These are phyloP conservation scores for Sporothrix brasiliensis DNA, from an alignment of 2,329 filamentous ascomycete species.

Conservation along the genomic window DNA sequence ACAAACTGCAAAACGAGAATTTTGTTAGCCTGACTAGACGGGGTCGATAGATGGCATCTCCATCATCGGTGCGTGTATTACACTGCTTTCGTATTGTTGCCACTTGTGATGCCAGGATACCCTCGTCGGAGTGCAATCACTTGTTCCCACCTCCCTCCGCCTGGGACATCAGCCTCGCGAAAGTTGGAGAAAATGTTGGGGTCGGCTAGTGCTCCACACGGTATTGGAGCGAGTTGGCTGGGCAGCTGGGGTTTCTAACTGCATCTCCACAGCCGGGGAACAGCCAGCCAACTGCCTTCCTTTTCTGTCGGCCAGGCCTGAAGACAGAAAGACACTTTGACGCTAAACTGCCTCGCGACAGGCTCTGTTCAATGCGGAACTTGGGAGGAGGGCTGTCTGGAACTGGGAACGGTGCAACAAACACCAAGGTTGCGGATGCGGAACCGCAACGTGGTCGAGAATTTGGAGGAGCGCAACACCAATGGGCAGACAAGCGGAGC, in stretches of 20 bases:
- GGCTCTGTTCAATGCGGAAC: conserved; percentile 14
- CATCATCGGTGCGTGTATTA: neutral
- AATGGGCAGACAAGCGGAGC: neutral
- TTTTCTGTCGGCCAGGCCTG: neutral
- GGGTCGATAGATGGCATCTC: too few relatives aligned
- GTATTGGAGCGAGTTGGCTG: neutral
- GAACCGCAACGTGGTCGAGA: conserved; percentile 27
- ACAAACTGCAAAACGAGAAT: neutral
- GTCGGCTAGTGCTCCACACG: neutral
- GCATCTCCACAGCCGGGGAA: conserved; percentile 16
- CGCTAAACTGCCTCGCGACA: neutral
- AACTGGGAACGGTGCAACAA: neutral
- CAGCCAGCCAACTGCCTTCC: conserved; percentile 8
- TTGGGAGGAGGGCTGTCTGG: conserved; percentile 2
- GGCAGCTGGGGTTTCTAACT: conserved; percentile 1
- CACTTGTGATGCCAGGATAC: neutral
- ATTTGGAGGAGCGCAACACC: conserved; percentile 2
- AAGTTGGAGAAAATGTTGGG: conserved; percentile 27
- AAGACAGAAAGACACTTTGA: neutral
- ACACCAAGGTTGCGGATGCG: conserved; percentile 26
- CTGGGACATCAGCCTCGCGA: neutral
- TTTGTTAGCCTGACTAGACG: neutral
- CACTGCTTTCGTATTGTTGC: neutral
- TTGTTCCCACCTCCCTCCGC: neutral
- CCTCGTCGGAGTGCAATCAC: neutral